phyloP scores from a whole-genome alignment of 106 monocot species.

The Gastrodia elata region DNA sequence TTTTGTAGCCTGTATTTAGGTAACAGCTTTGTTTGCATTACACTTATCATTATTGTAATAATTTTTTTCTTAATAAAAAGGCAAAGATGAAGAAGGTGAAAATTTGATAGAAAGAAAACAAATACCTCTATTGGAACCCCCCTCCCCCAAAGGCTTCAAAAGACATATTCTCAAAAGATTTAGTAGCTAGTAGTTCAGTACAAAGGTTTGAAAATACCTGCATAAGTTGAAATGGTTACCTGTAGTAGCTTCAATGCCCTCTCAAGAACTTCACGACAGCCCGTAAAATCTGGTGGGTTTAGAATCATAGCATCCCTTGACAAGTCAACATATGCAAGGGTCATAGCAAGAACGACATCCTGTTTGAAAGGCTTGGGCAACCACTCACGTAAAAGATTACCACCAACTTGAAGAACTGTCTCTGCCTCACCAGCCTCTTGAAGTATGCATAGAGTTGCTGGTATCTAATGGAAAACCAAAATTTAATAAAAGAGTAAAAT shows the following conservation, averaged over 20 bases:
- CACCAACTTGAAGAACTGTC: slow-evolving; percentile 53
- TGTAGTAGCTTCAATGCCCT: slow-evolving; percentile 85
- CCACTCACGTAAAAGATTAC: slow-evolving; percentile 44
- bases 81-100: too few species aligned
- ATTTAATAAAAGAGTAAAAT: background rate
- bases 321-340: slow-evolving; percentile 72
- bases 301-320: slow-evolving; percentile 78
- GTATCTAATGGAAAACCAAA: slow-evolving; percentile 37
- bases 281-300: slow-evolving; percentile 58
- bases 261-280: slow-evolving; percentile 78
- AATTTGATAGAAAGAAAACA: too few species aligned
- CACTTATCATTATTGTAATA: too few species aligned
- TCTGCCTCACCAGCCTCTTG: slow-evolving; percentile 78
- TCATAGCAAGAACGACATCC: slow-evolving; percentile 88
- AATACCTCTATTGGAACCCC: too few species aligned
- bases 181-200: background rate
- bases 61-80: too few species aligned
- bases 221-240: slow-evolving; percentile 23
- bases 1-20: too few species aligned
- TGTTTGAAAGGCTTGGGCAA: slow-evolving; percentile 82
- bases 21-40: too few species aligned
- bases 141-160: background rate
- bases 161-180: background rate
- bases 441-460: slow-evolving; percentile 73
- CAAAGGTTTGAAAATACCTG: background rate